Conservation (phyloP, 768 basidiomycete species). For the Tylopilus vinaceipallidus region DNA sequence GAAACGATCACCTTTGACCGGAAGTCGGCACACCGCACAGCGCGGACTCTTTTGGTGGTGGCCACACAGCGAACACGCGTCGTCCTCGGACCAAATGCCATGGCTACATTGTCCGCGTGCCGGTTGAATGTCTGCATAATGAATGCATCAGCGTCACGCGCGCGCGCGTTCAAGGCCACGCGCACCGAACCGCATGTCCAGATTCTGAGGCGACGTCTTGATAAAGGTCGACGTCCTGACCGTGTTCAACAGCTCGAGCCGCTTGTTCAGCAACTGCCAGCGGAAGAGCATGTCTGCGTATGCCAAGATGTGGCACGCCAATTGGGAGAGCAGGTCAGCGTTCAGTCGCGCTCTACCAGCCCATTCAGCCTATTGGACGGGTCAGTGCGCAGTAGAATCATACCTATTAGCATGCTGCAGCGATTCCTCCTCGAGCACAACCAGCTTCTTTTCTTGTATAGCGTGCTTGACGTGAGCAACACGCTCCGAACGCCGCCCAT, state of each 20-base stretch:
- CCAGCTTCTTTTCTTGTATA: constrained; percentile 38
- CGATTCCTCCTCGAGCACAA: constrained; percentile 32
- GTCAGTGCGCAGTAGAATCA: background rate
- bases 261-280: constrained; percentile 71
- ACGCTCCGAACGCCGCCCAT: constrained; percentile 40
- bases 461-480: constrained; percentile 31
- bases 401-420: constrained; percentile 15
- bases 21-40: constrained; percentile 75
- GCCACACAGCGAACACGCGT: constrained; percentile 44
- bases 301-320: constrained; percentile 54
- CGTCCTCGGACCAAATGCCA: constrained; percentile 33
- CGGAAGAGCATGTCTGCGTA: constrained; percentile 76
- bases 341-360: constrained; percentile 10
- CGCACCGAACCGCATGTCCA: constrained; percentile 37
- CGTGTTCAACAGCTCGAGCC: constrained; percentile 72
- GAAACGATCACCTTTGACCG: constrained; percentile 57
- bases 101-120: constrained; percentile 46
- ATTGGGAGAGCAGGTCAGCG: constrained; percentile 38
- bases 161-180: background rate
- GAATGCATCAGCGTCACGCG: constrained; percentile 6
- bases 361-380: background rate
- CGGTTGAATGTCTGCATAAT: constrained; percentile 42
- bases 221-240: constrained; percentile 37
- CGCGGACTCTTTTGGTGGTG: constrained; percentile 43
- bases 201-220: constrained; percentile 23